Percentiles rank a stretch among this genome's conserved stretches.
These are phyloP conservation scores for Dipteronia dyeriana DNA, from an alignment of 345 rosid species.

Conservation along the genomic window DNA sequence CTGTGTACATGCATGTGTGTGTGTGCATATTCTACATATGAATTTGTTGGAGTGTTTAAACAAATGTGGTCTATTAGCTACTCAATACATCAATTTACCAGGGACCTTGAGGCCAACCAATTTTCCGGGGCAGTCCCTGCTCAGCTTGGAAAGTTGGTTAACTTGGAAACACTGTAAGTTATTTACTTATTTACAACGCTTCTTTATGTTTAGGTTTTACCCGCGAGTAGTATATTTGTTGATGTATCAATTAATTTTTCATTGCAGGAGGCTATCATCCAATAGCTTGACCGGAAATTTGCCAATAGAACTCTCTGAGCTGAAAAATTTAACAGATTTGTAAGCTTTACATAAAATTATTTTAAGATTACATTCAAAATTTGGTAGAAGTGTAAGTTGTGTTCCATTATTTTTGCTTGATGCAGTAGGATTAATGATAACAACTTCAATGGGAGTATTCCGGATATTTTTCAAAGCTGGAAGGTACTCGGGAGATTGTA, in stretches of 20 bases:
- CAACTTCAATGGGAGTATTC: conserved; percentile 65
- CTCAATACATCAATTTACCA: conserved; percentile 23
- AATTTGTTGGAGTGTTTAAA: neutral
- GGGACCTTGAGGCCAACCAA: conserved; percentile 63
- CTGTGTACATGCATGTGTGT: neutral
- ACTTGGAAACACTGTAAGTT: conserved; percentile 50
- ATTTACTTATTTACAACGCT: conserved; percentile 12
- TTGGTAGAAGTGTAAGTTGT: neutral
- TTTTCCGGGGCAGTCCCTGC: conserved; percentile 56
- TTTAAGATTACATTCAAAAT: neutral
- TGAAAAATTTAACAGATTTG: conserved; percentile 43
- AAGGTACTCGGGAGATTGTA: conserved; percentile 62
- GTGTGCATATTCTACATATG: neutral
- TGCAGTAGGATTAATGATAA: conserved; percentile 82
- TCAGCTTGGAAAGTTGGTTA: conserved; percentile 54
- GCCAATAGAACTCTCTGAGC: conserved; percentile 39
- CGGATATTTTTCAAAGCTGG: conserved; percentile 63
- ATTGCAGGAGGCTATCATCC: conserved; percentile 42
- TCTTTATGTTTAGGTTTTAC: neutral
- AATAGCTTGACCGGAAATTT: conserved; percentile 47
- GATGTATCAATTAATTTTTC: neutral
- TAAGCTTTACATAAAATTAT: conserved; percentile 22
- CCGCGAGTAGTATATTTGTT: neutral
- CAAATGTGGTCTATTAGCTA: neutral
- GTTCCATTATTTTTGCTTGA: neutral